Percentiles rank a stretch among this genome's conserved stretches.
Conservation (phyloP, 2,329 filamentous ascomycete genomes). For the Tolypocladium inflatum region DNA sequence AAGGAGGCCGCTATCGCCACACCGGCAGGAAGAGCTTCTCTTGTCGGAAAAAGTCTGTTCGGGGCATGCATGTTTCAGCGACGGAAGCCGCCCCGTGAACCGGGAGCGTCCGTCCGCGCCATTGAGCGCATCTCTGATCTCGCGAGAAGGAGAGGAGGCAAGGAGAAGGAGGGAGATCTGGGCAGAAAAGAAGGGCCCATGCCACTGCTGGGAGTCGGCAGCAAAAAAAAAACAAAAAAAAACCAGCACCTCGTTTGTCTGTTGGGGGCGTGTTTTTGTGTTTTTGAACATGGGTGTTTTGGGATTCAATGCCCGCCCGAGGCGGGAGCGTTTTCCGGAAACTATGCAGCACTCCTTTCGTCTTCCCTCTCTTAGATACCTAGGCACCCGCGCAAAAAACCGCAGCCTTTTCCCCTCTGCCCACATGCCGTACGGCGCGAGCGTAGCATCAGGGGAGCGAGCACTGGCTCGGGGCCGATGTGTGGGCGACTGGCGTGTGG, state of each 20-base stretch:
- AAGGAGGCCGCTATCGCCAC: not conserved
- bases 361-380: not conserved
- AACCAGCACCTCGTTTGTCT: not conserved
- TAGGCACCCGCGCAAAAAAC: not conserved
- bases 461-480: not conserved
- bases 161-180: not conserved
- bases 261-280: not conserved
- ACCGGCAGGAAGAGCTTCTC: not conserved
- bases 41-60: not conserved
- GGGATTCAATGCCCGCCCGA: conserved; percentile 5
- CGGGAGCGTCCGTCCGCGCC: not conserved
- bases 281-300: not conserved
- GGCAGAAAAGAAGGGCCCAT: not conserved
- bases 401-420: not conserved
- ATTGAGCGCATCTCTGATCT: not conserved
- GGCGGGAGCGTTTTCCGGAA: not conserved
- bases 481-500: not conserved
- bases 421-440: not conserved
- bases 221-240: not conserved
- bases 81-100: not conserved
- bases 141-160: not conserved
- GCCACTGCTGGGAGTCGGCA: not conserved
- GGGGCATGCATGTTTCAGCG: not conserved
- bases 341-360: not conserved
- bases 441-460: not conserved